Evolutionary conservation across 345 rosid species (phyloP).

Genomic region (Microcos paniculata): DNA sequence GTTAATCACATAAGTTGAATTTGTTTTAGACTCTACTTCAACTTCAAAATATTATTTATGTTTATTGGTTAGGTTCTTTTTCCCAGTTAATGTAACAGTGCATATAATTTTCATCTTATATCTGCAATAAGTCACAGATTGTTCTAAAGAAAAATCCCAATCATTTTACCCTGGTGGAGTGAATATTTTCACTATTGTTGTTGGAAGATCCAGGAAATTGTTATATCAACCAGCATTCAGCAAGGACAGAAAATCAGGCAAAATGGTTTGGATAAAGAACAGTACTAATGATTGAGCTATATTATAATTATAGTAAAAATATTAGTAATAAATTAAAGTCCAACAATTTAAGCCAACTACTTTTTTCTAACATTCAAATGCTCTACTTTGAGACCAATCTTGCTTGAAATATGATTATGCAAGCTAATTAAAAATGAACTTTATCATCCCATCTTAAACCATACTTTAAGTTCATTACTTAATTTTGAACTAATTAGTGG

Average conservation of each 20-base stretch:
- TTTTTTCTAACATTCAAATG: background rate
- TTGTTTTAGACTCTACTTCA: too few species aligned
- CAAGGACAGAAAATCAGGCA: background rate
- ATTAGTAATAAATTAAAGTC: too few species aligned
- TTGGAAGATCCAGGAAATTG: background rate
- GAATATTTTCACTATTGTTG: background rate
- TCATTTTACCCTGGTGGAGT: background rate
- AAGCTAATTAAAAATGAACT: background rate
- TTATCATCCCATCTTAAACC: background rate
- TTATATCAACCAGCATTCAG: background rate
- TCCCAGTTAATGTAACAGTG: too few species aligned
- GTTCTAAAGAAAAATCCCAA: too few species aligned
- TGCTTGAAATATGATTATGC: background rate
- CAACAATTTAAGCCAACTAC: background rate
- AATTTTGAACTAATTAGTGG: background rate
- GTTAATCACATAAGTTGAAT: too few species aligned
- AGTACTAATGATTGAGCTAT: background rate
- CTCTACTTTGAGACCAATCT: background rate
- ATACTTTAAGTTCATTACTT: background rate
- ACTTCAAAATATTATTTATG: too few species aligned
- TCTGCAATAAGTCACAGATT: too few species aligned
- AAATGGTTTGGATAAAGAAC: background rate
- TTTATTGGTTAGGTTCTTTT: too few species aligned
- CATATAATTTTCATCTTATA: too few species aligned
- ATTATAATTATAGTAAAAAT: background rate